Evolutionary conservation across 352 stramenopile genomes (phyloP), one percentile per base, ranked within the genome.

Genomic region (Pythium apleroticum): DNA sequence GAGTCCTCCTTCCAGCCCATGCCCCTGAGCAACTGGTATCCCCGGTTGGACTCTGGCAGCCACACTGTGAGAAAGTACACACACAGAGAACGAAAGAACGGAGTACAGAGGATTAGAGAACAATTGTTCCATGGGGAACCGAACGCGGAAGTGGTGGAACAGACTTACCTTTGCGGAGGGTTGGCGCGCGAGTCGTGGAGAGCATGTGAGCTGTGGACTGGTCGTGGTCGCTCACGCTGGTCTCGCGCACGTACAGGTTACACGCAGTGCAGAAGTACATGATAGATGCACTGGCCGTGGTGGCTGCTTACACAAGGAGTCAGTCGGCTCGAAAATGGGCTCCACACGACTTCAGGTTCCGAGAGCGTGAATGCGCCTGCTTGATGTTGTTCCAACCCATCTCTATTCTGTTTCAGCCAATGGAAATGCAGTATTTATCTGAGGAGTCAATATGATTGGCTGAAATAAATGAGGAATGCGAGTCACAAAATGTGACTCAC

Each of bases 191-290:
- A 30, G 75, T 76, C 37, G 67, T 73, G 7, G 80, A 75, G 33
- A 89, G 66, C 57, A 88, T 28, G 49, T 87, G 78, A 25, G 74
- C 72, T 8, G 73, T 87, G 3, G 71, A 77, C 71, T 81, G 65
- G 72, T 87, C 78, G 67, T 90, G 77, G 57, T 84, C 71, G n/a
- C 48, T 43, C 10, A 66, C 73, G 63, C 65, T 87, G 35, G 71
- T 68, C 66, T 88, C 80, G 43, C 77, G 69, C 54, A 88, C 69
- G 66, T 89, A 89, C 43, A 88, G 54, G 17, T 82, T 80, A 65
- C 75, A 89, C n/a, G 78, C 76, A 3, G 76, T 52, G 57, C 78
- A 88, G 59, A 85, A 89, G 69, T 86, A 88, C 80, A 89, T 89
- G 55, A 1, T 37, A 19, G 10, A 24, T 19, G 25, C 58, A 14